Evolutionary conservation across 1,139 yeast species (phyloP).

Genomic region (Saccharomyces hybrid): DNA sequence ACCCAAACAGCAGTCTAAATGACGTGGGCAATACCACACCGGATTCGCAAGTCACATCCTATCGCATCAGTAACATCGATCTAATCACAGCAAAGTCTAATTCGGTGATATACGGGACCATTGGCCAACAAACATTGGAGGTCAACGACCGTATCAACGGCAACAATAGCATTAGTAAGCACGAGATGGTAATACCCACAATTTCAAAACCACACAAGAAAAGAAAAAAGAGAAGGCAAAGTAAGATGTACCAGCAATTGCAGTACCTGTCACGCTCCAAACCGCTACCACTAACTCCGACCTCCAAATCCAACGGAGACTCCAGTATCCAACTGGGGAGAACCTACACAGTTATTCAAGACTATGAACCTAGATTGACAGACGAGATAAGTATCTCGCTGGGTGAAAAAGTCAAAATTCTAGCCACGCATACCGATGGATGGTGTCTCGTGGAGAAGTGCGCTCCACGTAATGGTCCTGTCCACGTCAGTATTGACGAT

Average conservation of each 20-base stretch:
- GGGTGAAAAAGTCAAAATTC: slow-evolving; percentile 32
- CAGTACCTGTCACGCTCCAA: slow-evolving; percentile 13
- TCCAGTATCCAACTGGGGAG: slow-evolving; percentile 6
- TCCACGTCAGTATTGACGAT: slow-evolving; percentile 4
- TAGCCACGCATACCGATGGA: slow-evolving; percentile 38
- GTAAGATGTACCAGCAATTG: slow-evolving; percentile 12
- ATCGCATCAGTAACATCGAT: background rate
- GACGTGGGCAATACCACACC: background rate
- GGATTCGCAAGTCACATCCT: background rate
- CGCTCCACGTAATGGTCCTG: slow-evolving; percentile 2
- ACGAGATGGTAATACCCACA: background rate
- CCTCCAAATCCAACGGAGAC: background rate
- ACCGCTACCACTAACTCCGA: slow-evolving; percentile 22
- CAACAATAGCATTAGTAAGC: background rate
- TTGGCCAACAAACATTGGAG: slow-evolving; percentile 1
- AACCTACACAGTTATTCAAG: slow-evolving; percentile 21
- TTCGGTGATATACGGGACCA: slow-evolving; percentile 5
- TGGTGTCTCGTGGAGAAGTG: slow-evolving; percentile 38
- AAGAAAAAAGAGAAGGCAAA: slow-evolving; percentile 8
- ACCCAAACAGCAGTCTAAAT: background rate
- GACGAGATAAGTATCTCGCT: slow-evolving; percentile 32
- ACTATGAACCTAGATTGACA: slow-evolving; percentile 29
- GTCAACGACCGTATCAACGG: background rate
- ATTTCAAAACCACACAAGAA: slow-evolving; percentile 1
- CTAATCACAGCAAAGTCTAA: background rate